Base-by-base conservation (phyloP, 768 basidiomycete genomes). In the Russula virescens region DNA sequence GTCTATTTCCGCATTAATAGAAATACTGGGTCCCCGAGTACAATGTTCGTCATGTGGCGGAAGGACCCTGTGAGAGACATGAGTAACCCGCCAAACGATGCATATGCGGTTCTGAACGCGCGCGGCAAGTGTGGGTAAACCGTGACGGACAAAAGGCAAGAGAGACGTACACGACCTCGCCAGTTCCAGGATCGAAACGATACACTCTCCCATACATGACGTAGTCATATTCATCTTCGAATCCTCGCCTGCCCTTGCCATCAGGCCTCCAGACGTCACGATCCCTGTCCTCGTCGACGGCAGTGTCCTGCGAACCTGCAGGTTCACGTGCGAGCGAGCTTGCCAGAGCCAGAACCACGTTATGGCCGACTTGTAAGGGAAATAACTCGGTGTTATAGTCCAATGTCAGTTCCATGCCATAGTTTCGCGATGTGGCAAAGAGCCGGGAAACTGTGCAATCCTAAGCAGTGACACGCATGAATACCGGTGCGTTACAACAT, bases 121-220 rank as follows among this genome's bases (percentile, higher is more conserved):
- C 19, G 28, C 18, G 60, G 45, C 59, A 69, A 46, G 54, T 68
- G 71, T 50, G 55, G 43, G 63, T 11, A 63, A 60, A 47, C 23
- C 23, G 46, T 18, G 25, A n/a, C 35, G 14, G 58, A 56, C 25
- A 53, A 55, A 56, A 26, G 21, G 38, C 48, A 45, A 25, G 19
- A 52, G n/a, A 34, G 60, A 78, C 89, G 66, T 78, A 95, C 93
- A 96, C 94, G 68, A 86, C 83, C 68, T 95, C 93, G 38, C 82
- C 81, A 16, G 83, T 84, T 63, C 86, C 88, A 18, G 89, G 87
- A 72, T 99, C 96, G 72, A 96, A 97, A 73, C 94, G 94, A 80
- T 99, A 99, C 52, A 98, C 91, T 86, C 95, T 98, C 35, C 96
- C 96, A 73, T 92, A 94, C 94, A 98, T 98, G 67, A 99, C 96